These are phyloP conservation scores for Melampsora americana DNA, from an alignment of 1,284 basidiomycete genomes.

Conservation along the genomic window DNA sequence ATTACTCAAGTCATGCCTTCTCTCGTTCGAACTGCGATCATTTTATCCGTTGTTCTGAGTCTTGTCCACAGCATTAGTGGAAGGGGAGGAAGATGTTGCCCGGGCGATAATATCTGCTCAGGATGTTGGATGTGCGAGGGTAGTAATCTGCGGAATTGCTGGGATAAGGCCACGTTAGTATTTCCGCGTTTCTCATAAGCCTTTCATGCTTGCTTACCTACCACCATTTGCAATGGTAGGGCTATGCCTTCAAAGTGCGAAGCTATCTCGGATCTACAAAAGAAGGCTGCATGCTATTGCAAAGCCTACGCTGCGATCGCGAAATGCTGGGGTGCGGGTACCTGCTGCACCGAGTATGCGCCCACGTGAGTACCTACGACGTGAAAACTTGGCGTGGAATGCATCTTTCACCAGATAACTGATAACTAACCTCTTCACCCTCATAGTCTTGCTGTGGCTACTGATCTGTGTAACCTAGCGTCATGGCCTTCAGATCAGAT, in stretches of 20 bases:
- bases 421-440: not conserved
- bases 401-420: not conserved
- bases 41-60: no score
- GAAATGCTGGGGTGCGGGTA: conserved; percentile 11
- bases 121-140: conserved; percentile 18
- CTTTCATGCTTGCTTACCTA: not conserved
- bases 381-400: no score
- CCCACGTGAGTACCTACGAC: conserved; percentile 20
- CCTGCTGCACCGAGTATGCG: conserved; percentile 24
- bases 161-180: conserved; percentile 3
- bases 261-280: not conserved
- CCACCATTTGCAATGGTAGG: not conserved
- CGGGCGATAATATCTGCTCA: not conserved
- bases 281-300: conserved; percentile 1
- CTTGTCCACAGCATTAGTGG: no score
- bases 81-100: not conserved
- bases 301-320: conserved; percentile 4
- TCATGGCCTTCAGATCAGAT: conserved; percentile 13
- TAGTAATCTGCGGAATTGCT: not conserved
- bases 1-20: no score
- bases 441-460: conserved; percentile 25
- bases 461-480: conserved; percentile 27
- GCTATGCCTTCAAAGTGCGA: not conserved
- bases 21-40: no score
- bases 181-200: not conserved